Base-by-base conservation (phyloP, 768 basidiomycete species). In the Trichaptum fuscoviolaceum region DNA sequence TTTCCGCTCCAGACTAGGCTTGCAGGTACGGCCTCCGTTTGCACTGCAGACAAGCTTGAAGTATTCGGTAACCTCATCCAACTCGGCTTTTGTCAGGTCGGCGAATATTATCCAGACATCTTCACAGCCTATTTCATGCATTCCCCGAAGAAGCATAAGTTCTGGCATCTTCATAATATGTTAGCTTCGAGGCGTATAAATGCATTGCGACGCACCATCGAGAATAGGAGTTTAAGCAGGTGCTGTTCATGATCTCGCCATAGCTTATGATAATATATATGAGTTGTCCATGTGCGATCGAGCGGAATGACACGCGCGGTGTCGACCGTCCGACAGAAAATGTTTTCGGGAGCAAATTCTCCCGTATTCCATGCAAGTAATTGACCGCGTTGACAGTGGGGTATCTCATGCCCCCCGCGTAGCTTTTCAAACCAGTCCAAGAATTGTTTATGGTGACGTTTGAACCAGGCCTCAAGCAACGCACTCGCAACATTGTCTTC, bases 391-490 rank as follows among this genome's bases (percentile, higher is more conserved):
- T 80, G 78, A 79, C 30, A 80, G 77, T 25, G 81, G 83, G 35
- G 82, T 82, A 68, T 23, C 59, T 89, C 85, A 70, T 83, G 87
- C 64, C 88, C 82, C 71, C 90, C 88, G 63, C 90, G 81, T 12
- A 90, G 83, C 66, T 84, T 85, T 68, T 81, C 81, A 70, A 92
- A 92, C 90, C 90, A 92, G 64, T 90, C 88, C 75, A 85, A 84
- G 73, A 91, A 91, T 60, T 86, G 83, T 78, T 90, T 88, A 68
- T 89, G 86, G 71, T 85, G 84, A 72, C 91, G 88, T 73, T 91
- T 89, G 59, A 92, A 87, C 90, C 90, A 92, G 75, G 87, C 89
- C 81, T 92, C 89, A 77, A 92, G 91, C 70, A 92, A 86, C 78
- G 86, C 82, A 78, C 90, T 88, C 0, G 90, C 90, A 20, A 87